phyloP scores from a whole-genome alignment of 2,329 filamentous ascomycete genomes.

The Metarhizium brunneum region DNA sequence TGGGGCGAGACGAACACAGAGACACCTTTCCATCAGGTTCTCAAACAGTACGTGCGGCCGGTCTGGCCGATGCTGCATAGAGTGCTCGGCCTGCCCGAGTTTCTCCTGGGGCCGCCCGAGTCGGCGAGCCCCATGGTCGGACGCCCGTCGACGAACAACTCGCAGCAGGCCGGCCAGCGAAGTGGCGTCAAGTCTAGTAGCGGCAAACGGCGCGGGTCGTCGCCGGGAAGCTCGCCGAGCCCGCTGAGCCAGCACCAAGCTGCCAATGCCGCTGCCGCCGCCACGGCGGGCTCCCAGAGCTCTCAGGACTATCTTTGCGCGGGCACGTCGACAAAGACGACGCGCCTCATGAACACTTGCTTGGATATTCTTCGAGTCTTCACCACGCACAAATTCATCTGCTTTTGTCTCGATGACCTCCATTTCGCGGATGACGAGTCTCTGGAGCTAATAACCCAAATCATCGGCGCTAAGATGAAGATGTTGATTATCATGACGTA shows the following conservation, averaged over 20 bases:
- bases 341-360: constrained; percentile 79
- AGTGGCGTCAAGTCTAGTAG: constrained; percentile 20
- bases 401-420: constrained; percentile 79
- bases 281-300: constrained; percentile 35
- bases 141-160: constrained; percentile 1
- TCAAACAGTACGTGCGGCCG: constrained; percentile 54
- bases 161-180: constrained; percentile 10
- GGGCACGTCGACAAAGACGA: constrained; percentile 51
- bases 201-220: constrained; percentile 37
- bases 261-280: background rate
- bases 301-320: constrained; percentile 52
- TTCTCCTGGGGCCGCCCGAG: constrained; percentile 48
- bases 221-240: constrained; percentile 35
- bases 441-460: constrained; percentile 71
- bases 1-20: constrained; percentile 59
- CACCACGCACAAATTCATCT: constrained; percentile 76
- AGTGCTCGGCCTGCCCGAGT: constrained; percentile 57
- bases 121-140: constrained; percentile 7
- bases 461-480: constrained; percentile 68
- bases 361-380: constrained; percentile 78
- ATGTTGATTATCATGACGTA: constrained; percentile 76
- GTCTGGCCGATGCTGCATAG: constrained; percentile 57
- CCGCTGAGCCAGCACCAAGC: constrained; percentile 15
- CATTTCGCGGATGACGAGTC: constrained; percentile 88
- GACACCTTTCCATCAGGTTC: constrained; percentile 50